phyloP scores from a whole-genome alignment of 139 green algal species.

The Coccomyxa sp. region DNA sequence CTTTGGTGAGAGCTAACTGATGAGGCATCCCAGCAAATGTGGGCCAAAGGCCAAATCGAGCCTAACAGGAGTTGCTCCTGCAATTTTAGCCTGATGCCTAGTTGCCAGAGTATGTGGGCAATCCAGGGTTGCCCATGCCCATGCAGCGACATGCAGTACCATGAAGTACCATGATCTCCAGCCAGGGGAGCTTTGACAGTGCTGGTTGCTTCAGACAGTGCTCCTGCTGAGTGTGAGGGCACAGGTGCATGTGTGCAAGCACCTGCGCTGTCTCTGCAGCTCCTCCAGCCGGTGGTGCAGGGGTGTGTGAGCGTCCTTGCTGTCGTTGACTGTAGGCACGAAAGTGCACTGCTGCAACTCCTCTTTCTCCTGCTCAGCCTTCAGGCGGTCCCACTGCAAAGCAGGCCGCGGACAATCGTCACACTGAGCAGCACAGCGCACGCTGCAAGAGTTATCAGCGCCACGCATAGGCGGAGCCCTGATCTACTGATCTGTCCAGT shows the following conservation, averaged over 20 bases:
- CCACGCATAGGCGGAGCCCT: too few species aligned
- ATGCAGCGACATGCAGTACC: too few species aligned
- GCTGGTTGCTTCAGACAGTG: background rate
- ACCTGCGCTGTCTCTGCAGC: conserved; percentile 19
- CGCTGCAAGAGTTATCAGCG: too few species aligned
- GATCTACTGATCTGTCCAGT: too few species aligned
- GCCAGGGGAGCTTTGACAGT: background rate
- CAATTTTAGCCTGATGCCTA: too few species aligned
- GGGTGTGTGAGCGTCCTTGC: conserved; percentile 4
- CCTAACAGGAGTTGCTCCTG: too few species aligned
- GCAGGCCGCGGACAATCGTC: background rate
- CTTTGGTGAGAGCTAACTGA: too few species aligned
- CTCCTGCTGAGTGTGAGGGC: background rate
- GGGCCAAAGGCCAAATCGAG: too few species aligned
- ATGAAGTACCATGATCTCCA: background rate
- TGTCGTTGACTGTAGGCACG: conserved; percentile 9
- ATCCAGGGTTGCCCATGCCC: too few species aligned
- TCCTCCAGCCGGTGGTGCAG: conserved; percentile 22
- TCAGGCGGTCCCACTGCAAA: conserved; percentile 23
- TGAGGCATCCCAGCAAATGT: too few species aligned
- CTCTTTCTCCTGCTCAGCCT: conserved; percentile 14
- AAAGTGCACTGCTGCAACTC: conserved; percentile 37
- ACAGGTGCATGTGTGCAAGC: background rate
- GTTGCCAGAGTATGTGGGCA: too few species aligned
- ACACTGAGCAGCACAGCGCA: background rate